Evolutionary conservation across 805 yeast species (phyloP), one percentile per base, ranked within the genome.

Genomic region (Candida maltosa): DNA sequence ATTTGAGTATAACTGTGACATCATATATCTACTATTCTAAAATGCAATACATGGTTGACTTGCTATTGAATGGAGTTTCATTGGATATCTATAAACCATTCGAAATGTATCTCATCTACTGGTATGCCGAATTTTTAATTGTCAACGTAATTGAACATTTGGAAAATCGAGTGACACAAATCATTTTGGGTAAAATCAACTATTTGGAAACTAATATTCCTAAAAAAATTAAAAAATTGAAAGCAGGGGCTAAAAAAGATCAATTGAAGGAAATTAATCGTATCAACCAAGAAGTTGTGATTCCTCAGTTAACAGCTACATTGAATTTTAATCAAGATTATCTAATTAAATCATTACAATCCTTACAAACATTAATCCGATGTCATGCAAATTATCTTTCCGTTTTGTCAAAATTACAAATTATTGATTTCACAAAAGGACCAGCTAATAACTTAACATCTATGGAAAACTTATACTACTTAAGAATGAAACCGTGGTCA

Each of bases 401-500:
- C 6, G 35, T 49, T 7, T 36, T 56, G 14, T 45, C 54, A 9
- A 37, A 47, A 10, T 39, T 54, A 8, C 42, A 42, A 4, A 26
- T 54, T 12, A 34, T 52, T 16, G 49, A 49, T 29, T 51, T 47
- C 54, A 17, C 53, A 45, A 35, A 43, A 36, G 45, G 69, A 50
- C 38, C 62, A 42, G 39, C 44, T 44, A 41, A 52, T 52, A 37
- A 45, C 41, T 33, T 48, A 9, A 47, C 58, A 5, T 36, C 45
- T 9, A 40, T 47, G 23, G 60, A 62, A 33, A 38, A 40, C 26
- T 40, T 61, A 15, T 63, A 45, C 35, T 44, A 52, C 8, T 60
- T 87, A 30, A 74, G 95, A 45, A 71, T 87, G 74, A 87, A 87
- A 54, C 79, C 93, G 4, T 86, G 83, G 62, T 75, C 82, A 16